phyloP scores from a whole-genome alignment of 1,284 basidiomycete genomes.

The Abortiporus biennis region DNA sequence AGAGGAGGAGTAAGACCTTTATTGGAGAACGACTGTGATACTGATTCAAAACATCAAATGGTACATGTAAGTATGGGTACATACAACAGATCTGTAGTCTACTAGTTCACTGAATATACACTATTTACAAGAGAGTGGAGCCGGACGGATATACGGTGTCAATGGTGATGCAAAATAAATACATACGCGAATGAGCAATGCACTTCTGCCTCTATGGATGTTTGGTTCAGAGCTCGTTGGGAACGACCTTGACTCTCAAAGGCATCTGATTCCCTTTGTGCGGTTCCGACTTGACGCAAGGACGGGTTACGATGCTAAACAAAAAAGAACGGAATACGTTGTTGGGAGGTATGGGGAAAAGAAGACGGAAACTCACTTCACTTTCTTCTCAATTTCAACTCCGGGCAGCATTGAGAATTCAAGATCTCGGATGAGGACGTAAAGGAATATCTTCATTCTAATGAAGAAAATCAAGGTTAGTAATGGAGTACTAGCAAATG shows the following conservation, averaged over 20 bases:
- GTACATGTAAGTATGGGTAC: background rate
- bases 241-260: constrained; percentile 33
- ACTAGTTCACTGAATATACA: background rate
- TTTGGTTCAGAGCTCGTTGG: constrained; percentile 8
- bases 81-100: background rate
- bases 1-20: too few relatives aligned
- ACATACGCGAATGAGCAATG: background rate
- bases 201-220: background rate
- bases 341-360: constrained; percentile 1
- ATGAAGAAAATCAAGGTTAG: background rate
- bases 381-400: constrained; percentile 54
- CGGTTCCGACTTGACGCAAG: constrained; percentile 45
- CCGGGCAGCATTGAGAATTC: constrained; percentile 46
- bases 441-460: constrained; percentile 56
- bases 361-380: constrained; percentile 45
- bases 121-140: background rate
- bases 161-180: background rate
- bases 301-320: constrained; percentile 46
- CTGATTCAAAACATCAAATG: too few relatives aligned
- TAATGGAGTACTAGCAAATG: background rate
- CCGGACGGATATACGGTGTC: background rate
- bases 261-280: constrained; percentile 51
- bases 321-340: constrained; percentile 2
- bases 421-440: constrained; percentile 49
- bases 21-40: too few relatives aligned